phyloP scores from a whole-genome alignment of 192 early-diverging fungal species.

The Backusella sp. region DNA sequence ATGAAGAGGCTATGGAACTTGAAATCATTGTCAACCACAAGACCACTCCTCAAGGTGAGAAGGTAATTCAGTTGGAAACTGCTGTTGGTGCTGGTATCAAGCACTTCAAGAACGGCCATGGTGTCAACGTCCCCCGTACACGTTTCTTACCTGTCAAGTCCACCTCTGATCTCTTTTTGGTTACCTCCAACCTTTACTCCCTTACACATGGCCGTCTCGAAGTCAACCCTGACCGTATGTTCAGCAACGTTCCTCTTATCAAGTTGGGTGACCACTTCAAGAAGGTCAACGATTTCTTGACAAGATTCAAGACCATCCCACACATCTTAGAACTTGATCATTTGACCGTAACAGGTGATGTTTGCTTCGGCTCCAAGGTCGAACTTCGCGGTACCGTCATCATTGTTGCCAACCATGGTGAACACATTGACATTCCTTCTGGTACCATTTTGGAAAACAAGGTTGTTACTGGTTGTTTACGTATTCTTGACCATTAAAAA shows the following conservation, averaged over 20 bases:
- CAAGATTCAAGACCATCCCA: conserved; percentile 89
- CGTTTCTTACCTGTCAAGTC: conserved; percentile 99
- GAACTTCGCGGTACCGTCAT: conserved; percentile 94
- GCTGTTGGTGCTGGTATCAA: conserved; percentile 99
- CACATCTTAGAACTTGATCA: conserved; percentile 98
- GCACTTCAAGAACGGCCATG: conserved; percentile 92
- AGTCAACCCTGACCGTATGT: conserved; percentile 92
- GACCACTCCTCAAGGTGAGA: conserved; percentile 88
- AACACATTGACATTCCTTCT: conserved; percentile 93
- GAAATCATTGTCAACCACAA: conserved; percentile 99
- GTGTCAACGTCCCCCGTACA: conserved; percentile 94
- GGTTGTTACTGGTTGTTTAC: conserved; percentile 96
- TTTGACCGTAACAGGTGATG: conserved; percentile 97
- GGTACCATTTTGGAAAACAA: conserved; percentile 96
- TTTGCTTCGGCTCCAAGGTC: conserved; percentile 92
- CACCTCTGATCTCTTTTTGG: conserved; percentile 94
- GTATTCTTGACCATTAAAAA: conserved; percentile 75
- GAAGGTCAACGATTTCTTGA: conserved; percentile 84
- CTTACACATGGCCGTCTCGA: conserved; percentile 89
- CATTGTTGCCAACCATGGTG: conserved; percentile 96
- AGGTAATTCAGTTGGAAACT: conserved; percentile 98
- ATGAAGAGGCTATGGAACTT: conserved; percentile 73
- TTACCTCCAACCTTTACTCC: conserved; percentile 93
- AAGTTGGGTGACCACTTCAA: conserved; percentile 99
- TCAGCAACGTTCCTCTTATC: conserved; percentile 89